phyloP scores from a whole-genome alignment of 768 basidiomycete species.

The Boletellus sp. region DNA sequence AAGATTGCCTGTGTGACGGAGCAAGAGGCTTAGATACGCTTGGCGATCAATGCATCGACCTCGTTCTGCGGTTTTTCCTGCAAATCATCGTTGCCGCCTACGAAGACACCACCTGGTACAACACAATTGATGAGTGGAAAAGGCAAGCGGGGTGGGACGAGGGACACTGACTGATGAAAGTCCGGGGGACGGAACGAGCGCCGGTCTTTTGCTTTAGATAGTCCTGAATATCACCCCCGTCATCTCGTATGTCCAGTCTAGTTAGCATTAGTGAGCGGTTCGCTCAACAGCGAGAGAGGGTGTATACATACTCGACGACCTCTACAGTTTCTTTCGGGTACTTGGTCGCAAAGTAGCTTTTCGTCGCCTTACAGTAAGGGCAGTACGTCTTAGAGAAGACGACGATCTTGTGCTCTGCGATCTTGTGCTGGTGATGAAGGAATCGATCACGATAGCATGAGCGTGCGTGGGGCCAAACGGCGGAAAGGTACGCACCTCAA shows the following conservation, averaged over 20 bases:
- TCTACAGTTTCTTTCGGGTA: constrained; percentile 37
- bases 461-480: neutral
- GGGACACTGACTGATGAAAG: constrained; percentile 60
- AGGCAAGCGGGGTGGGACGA: no score
- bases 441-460: constrained; percentile 33
- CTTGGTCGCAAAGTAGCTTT: constrained; percentile 40
- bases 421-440: constrained; percentile 39
- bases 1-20: neutral
- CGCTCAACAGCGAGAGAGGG: neutral
- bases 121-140: neutral
- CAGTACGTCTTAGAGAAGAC: constrained; percentile 63
- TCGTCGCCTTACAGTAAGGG: constrained; percentile 49
- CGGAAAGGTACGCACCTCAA: constrained; percentile 34
- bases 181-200: constrained; percentile 71
- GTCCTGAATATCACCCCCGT: constrained; percentile 60
- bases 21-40: neutral
- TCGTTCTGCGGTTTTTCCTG: neutral
- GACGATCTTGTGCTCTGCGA: constrained; percentile 47
- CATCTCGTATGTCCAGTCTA: constrained; percentile 54
- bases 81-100: constrained; percentile 23
- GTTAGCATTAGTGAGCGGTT: neutral
- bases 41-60: constrained; percentile 12
- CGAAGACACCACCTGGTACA: constrained; percentile 12
- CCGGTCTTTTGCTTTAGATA: constrained; percentile 63
- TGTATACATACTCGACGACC: constrained; percentile 49